Base-by-base conservation (phyloP, 768 basidiomycete genomes). In the Sistotremastrum niveocremeum region DNA sequence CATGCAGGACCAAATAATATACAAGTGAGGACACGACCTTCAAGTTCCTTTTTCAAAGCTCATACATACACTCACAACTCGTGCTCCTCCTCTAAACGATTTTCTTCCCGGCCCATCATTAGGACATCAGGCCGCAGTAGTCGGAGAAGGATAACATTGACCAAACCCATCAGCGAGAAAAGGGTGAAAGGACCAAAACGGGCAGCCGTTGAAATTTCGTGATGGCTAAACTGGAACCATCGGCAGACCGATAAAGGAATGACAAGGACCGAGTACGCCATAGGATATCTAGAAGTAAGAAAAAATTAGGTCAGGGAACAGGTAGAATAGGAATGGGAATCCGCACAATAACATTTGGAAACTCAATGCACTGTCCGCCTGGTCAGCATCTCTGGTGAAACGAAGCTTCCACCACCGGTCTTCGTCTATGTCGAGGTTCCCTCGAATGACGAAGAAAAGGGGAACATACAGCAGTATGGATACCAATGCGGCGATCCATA, bases 231-330 rank as follows among this genome's bases (percentile, higher is more conserved):
- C 6, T 49, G 50, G 30, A 60, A 58, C 67, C 68, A 71, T 35
- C 68, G 66, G 11, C 62, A 57, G 40, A 69, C 49, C 46, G 65
- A 65, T 11, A 69, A 49, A 0, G 70, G 68, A 3, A 71, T 57
- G 43, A 69, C 53, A 32, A 64, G 47, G 10, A 69, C 31, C 39
- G 58, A 62, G 50, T 69, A 69, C 3, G 61, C 56, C 12, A 62
- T 32, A 2, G 68, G 70, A 50, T 71, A 71, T 9, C 64, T 66
- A 12, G 38, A n/a, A 42, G 45, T 55, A 67, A 61, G 62, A 58
- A 41, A 68, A 51, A 52, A 64, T 57, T 28, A 50, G 44, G 33
- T 59, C 49, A 5, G 60, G 54, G 37, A 51, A 56, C 34, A 20
- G 20, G 20, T 20, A 20, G 20, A 20, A 20, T 20, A 20, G 20